A percentile compares a stretch with the other conserved stretches of the same genome.
phyloP scores from a whole-genome alignment of 2,329 filamentous ascomycete genomes.

The Decorospora gaudefroyi region DNA sequence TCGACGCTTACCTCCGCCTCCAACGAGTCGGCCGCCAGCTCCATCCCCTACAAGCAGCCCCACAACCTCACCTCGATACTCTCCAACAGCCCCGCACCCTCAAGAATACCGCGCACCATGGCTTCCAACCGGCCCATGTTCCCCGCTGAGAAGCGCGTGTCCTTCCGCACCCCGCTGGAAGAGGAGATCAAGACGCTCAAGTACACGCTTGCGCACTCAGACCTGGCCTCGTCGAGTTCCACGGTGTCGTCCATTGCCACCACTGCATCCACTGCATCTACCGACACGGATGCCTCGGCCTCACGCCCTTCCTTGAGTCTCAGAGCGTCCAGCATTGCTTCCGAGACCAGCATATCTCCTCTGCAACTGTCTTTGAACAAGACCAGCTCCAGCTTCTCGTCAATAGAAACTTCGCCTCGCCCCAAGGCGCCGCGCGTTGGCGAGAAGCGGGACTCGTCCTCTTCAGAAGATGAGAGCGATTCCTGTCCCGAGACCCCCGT shows the following conservation, averaged over 20 bases:
- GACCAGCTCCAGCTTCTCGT: slow-evolving; percentile 20
- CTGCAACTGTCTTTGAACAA: slow-evolving; percentile 14
- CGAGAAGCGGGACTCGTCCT: slow-evolving; percentile 53
- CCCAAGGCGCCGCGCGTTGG: slow-evolving; percentile 38
- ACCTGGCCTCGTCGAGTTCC: slow-evolving; percentile 54
- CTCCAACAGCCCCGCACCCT: slow-evolving; percentile 51
- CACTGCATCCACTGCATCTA: slow-evolving; percentile 15
- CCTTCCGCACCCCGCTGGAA: slow-evolving; percentile 60
- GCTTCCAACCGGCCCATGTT: slow-evolving; percentile 54
- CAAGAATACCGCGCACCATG: slow-evolving; percentile 46
- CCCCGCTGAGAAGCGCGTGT: slow-evolving; percentile 61
- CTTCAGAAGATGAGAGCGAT: slow-evolving; percentile 55
- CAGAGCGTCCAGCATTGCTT: slow-evolving; percentile 16
- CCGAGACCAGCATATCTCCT: slow-evolving; percentile 21
- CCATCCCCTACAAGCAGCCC: slow-evolving; percentile 53
- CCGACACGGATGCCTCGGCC: slow-evolving; percentile 17
- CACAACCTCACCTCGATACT: slow-evolving; percentile 55
- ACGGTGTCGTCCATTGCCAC: slow-evolving; percentile 36
- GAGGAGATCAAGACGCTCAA: slow-evolving; percentile 63
- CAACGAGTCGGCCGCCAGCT: slow-evolving; percentile 43
- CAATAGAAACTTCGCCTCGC: slow-evolving; percentile 33
- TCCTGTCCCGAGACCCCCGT: slow-evolving; percentile 59
- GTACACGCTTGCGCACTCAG: slow-evolving; percentile 61
- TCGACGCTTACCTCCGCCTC: slow-evolving; percentile 50
- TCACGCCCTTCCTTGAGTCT: slow-evolving; percentile 22